These are phyloP conservation scores for Penicillium paxilli DNA, from an alignment of 495 filamentous ascomycete genomes.

Conservation along the genomic window DNA sequence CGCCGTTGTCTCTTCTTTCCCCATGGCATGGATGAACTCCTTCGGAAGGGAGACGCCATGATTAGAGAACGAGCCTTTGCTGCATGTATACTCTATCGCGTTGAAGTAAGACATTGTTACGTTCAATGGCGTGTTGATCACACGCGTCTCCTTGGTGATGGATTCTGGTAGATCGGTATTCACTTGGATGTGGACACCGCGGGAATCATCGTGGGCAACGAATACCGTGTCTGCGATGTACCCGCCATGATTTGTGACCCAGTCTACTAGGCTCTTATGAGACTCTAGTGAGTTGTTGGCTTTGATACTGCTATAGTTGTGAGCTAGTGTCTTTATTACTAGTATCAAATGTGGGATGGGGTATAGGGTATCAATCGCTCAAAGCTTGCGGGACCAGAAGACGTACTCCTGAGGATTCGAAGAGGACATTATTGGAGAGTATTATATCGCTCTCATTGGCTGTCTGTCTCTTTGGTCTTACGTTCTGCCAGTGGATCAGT, in stretches of 20 bases:
- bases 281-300: constrained; percentile 23
- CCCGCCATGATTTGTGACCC: constrained; percentile 45
- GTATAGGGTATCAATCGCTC: no score
- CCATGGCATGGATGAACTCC: constrained; percentile 36
- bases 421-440: no score
- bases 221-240: constrained; percentile 40
- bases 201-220: constrained; percentile 38
- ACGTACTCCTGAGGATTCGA: no score
- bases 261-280: constrained; percentile 37
- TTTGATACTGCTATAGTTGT: constrained; percentile 6
- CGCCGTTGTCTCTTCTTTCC: constrained; percentile 36
- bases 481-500: not conserved
- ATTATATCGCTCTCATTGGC: no score
- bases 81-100: constrained; percentile 34
- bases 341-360: not conserved
- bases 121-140: constrained; percentile 45
- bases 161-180: constrained; percentile 24
- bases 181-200: constrained; percentile 50
- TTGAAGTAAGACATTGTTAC: constrained; percentile 56
- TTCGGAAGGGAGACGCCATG: constrained; percentile 37
- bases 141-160: constrained; percentile 32
- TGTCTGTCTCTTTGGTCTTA: no score
- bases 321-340: constrained; percentile 13
- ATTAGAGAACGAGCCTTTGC: constrained; percentile 26
- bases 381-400: no score